Base-by-base conservation (phyloP, 805 yeast genomes). In the Yarrowia porcina region DNA sequence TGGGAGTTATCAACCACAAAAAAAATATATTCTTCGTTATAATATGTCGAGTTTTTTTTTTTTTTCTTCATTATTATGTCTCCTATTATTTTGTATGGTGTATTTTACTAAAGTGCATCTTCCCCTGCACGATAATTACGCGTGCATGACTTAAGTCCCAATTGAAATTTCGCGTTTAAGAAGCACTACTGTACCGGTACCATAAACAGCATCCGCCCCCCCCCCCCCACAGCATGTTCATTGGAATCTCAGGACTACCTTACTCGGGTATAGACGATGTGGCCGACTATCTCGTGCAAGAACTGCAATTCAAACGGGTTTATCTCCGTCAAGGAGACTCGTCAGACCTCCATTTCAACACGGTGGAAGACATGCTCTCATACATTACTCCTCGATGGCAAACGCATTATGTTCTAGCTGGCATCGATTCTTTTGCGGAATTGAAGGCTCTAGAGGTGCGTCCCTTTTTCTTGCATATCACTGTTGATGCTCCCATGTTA, bases 381-480 rank as follows among this genome's bases (percentile, higher is more conserved):
- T 80, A 78, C 68, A 89, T 84, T 13, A 91, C 97, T 0, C 70
- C 73, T 38, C 77, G 84, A 63, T 92, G 96, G 91, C 75, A 78
- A 21, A 74, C 79, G 13, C 76, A 87, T 67, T 85, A 76, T 68
- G 96, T 89, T 2, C 70, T 88, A 3, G 72, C 82, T 0, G 82
- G 83, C 63, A 76, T 88, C 12, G 61, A 39, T 20, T 39, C 49
- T 9, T 38, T 21, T 2, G 72, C 74, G 1, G 76, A 76, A 21
- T 66, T 79, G 13, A 74, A 72, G 4, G 71, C 80, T 56, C 76
- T 88, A 25, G 76, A 77, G 1, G 74, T 73, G 23, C 76, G 97
- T 63, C 97, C 97, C 0, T 92, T 89, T 71, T 90, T 91, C 70
- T 79, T 90, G 23, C 96, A 90, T 71, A 68, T 92, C 3, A 80